Base-by-base conservation (phyloP, 208 protist genomes). In the Spongospora subterranea region DNA sequence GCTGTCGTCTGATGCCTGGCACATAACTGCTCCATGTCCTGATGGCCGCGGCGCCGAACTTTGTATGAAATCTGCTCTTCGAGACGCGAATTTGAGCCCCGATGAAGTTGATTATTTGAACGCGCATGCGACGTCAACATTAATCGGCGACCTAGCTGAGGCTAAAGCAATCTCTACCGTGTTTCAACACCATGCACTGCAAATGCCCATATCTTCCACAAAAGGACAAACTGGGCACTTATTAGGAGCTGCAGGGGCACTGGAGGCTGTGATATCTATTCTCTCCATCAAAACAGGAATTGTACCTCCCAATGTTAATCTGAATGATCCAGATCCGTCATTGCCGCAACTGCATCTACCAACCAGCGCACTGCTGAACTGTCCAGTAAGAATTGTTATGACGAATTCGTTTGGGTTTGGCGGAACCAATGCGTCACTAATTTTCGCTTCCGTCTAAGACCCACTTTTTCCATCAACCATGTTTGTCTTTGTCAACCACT, bases 381-480 rank as follows among this genome's bases (percentile, higher is more conserved):
- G 64, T 35, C 29, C 35, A 39, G 92, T 96, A 0, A 94, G 94
- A 0, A 95, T 94, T 0, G 93, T 93, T 6, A 29, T 99, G 71
- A 98, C 96, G 13, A 99, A 98, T 53, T 98, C 96, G 76, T 98
- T 99, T 94, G 98, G 98, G 0, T 99, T 99, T 93, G 98, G 98
- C 39, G 98, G 98, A 39, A 96, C 97, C n/a, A 99, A 98, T 93
- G 41, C 77, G 65, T 94, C 90, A 89, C n/a, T 90, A 65, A 32
- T 65, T 32, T 65, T 65, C 54, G 29, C 54, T 17, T n/a, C n/a
- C n/a, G n/a, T n/a, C n/a, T n/a, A n/a, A n/a, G n/a, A n/a, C n/a
- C n/a, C n/a, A n/a, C n/a, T n/a, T n/a, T n/a, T n/a, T n/a, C n/a
- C n/a, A n/a, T n/a, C n/a, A n/a, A n/a, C n/a, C n/a, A n/a, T n/a